Base-by-base conservation (phyloP, 148 eudicot species). In the Cornus florida region DNA sequence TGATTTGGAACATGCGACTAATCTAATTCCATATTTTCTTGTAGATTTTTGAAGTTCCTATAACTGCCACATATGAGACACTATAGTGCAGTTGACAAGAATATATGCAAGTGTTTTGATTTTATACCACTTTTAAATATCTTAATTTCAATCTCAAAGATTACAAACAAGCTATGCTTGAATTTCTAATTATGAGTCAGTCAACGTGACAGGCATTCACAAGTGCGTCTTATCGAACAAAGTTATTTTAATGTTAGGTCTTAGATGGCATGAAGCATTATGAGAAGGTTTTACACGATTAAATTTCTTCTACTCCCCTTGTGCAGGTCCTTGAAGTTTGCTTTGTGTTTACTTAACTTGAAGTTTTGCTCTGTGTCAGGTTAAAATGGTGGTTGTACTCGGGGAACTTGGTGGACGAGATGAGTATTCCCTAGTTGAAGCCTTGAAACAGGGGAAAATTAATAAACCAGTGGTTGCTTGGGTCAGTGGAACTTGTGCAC, bases 401-500 rank as follows among this genome's bases (percentile, higher is more conserved):
- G 99, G 99, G 74, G 99, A 96, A 83, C 91, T 96, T 84, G 99
- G 99, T 82, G 99, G 99, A 10, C 87, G 98, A 79, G 99, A 96
- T 88, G 99, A 96, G 75, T 96, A 96, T 82, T 96, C 99, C 77
- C 89, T 96, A 66, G 99, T 96, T 77, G 99, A 96, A 86, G 99
- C 99, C 83, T 86, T 96, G 71, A 96, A 93, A 85, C 94, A 90
- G 76, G 98, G 99, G 60, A 96, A 96, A 85, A 93, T 96, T 70
- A 92, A 79, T 67, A 96, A 96, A 74, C 99, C 98, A 41, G 94
- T 96, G 64, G 97, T 92, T 80, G 99, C 98, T 73, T 96, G 98
- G 99, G 99, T 96, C 84, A 95, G 99, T 84, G 99, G 99, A 83
- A 95, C 99, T 74, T 95, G 99, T 83, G 99, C 99, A 46, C 89